Base-by-base conservation (phyloP, 225 moss, liverwort and hornwort species). In the Physcomitrium patens region DNA sequence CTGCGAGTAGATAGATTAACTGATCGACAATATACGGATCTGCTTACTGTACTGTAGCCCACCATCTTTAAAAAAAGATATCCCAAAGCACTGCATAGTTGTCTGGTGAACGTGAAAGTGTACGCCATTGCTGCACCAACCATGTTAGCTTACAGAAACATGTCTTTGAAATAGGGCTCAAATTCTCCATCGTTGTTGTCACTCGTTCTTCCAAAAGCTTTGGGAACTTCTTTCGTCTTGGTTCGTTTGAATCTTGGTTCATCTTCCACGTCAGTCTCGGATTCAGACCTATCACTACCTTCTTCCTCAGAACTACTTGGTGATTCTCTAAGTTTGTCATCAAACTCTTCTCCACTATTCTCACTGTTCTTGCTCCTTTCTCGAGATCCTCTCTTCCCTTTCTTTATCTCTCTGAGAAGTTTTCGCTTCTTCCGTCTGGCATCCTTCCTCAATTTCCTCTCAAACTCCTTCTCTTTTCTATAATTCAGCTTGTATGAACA, bases 401-500 rank as follows among this genome's bases (percentile, higher is more conserved):
- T 54, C 54, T 57, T 77, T 45, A 53, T 79, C 63, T 61, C 71
- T 41, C 65, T 63, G 15, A 56, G 67, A 80, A 86, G 47, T 77
- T 59, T 87, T 50, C 84, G 85, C 58, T 88, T 93, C 63, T 86
- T 81, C 61, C 82, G 84, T 63, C 81, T 79, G 14, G 86, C 86
- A 74, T 94, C 87, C 76, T 84, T 79, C 46, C 80, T 71, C 63
- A 90, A 72, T 37, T 89, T 79, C 56, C 78, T 81, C 80, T 89
- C 85, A 15, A 92, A 63, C 80, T 92, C 89, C 69, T 95, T 95
- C 80, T 93, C 99, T 72, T 99, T 93, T 54, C 84, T 82, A 78
- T 99, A 99, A 27, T 95, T 99, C 67, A 99, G 73, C 75, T 93
- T 95, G 79, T 88, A 91, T 0, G 95, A 90, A 79, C 93, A 93